Evolutionary conservation across 2,329 filamentous ascomycete species (phyloP), one percentile per base, ranked within the genome.

Genomic region (Myrmaecium sp.): DNA sequence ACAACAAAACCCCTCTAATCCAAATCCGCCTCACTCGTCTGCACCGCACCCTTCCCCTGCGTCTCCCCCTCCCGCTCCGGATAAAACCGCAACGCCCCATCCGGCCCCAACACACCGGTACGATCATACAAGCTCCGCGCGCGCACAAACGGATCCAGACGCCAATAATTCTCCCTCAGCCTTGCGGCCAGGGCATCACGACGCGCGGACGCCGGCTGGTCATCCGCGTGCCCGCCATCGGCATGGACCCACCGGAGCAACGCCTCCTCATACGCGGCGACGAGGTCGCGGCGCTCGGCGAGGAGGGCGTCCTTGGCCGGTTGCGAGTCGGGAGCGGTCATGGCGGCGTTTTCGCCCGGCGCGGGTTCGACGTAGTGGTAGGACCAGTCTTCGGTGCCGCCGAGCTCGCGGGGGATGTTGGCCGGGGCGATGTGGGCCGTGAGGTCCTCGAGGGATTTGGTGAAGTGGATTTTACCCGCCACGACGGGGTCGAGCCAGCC

Each of bases 401-500:
- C 86, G 3, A 94, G 64, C 35, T 93, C 84, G 42, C 75, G 79
- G 32, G 76, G 67, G 36, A 95, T 78, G 25, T 74, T 72, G 23
- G 61, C 60, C 20, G 60, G 60, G 7, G 71, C 64, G 30, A 98
- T 76, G 46, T 76, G 94, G 30, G 72, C 60, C 36, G 78, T 69
- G 28, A 98, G 60, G 28, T 94, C 86, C 29, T 76, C 66, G 29
- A 72, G 58, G 38, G 71, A 81, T 44, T 82, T 89, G 31, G 80
- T 89, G 51, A 95, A 95, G 49, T 94, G 74, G 12, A 98, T 77
- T 54, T 98, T 98, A 45, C 69, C 66, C 14, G 89, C 89, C 15
- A 98, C 86, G 3, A 98, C 86, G 2, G 89, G 89, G 49, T 98
- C 89, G 19, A 98, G 69, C 89, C 89, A 98, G 39, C 84, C 83